Evolutionary conservation across 2,329 filamentous ascomycete species (phyloP).

Genomic region (Penicillium sp.): DNA sequence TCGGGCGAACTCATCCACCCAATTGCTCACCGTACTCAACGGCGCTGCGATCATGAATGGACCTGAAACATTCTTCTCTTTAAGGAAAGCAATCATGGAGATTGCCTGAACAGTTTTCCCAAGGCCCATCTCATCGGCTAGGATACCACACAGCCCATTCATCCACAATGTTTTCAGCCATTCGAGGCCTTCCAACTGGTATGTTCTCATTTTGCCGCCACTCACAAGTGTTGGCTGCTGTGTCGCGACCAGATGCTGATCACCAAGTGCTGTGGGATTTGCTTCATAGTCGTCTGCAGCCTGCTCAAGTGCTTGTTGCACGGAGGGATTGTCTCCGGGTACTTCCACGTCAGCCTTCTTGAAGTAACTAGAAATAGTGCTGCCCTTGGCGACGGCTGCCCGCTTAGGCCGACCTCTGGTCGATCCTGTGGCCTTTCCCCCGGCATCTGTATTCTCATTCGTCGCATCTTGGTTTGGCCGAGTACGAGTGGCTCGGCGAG

Average conservation of each 20-base stretch:
- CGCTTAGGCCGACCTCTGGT: constrained; percentile 33
- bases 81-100: constrained; percentile 77
- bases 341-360: constrained; percentile 58
- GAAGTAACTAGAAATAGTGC: constrained; percentile 59
- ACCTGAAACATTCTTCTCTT: constrained; percentile 82
- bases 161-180: constrained; percentile 84
- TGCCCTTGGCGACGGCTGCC: constrained; percentile 24
- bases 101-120: constrained; percentile 93
- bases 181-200: constrained; percentile 89
- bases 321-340: constrained; percentile 51
- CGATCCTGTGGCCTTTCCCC: constrained; percentile 21
- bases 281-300: constrained; percentile 58
- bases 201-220: constrained; percentile 87
- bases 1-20: constrained; percentile 87
- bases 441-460: constrained; percentile 19
- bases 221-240: constrained; percentile 81
- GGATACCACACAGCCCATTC: constrained; percentile 86
- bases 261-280: constrained; percentile 59
- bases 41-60: constrained; percentile 90
- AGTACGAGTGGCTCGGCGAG: constrained; percentile 35
- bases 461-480: constrained; percentile 19
- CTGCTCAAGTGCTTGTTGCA: constrained; percentile 58
- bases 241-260: constrained; percentile 72
- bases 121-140: constrained; percentile 92
- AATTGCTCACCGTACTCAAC: constrained; percentile 88